phyloP scores from a whole-genome alignment of 345 rosid species.

The Trapa bicornis region DNA sequence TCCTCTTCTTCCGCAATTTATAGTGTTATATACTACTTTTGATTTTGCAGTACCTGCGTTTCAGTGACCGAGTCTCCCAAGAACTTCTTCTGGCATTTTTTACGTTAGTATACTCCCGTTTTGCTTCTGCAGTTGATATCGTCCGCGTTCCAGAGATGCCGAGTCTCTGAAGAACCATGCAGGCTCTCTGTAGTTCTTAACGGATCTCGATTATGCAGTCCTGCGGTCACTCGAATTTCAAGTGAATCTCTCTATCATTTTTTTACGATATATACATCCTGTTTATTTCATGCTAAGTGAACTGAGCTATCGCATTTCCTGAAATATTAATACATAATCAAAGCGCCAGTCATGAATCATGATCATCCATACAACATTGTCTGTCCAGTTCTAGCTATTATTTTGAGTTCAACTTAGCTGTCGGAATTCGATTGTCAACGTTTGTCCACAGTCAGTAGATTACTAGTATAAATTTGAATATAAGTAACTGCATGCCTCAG shows the following conservation, averaged over 20 bases:
- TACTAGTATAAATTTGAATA: neutral
- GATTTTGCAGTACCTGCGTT: constrained; percentile 43
- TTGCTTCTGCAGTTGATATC: constrained; percentile 48
- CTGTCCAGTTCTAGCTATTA: neutral
- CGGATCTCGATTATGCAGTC: constrained; percentile 16
- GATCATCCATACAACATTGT: neutral
- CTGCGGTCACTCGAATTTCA: constrained; percentile 35
- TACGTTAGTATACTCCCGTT: neutral
- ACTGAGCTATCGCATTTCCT: no score
- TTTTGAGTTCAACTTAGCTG: neutral
- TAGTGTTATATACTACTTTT: neutral
- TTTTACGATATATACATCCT: neutral
- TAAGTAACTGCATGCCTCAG: neutral
- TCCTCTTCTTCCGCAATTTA: neutral
- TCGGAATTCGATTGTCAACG: neutral
- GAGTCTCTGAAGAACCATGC: constrained; percentile 50
- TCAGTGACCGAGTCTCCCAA: constrained; percentile 51
- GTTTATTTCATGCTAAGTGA: neutral
- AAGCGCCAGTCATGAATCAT: no score
- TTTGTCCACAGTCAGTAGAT: neutral
- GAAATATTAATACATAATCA: no score
- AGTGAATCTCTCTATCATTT: constrained; percentile 23
- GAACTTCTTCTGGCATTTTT: constrained; percentile 16
- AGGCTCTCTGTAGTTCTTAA: constrained; percentile 49
- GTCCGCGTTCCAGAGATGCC: constrained; percentile 63